Conservation (phyloP, 805 yeast genomes). For the Cyberlindnera veronae region DNA sequence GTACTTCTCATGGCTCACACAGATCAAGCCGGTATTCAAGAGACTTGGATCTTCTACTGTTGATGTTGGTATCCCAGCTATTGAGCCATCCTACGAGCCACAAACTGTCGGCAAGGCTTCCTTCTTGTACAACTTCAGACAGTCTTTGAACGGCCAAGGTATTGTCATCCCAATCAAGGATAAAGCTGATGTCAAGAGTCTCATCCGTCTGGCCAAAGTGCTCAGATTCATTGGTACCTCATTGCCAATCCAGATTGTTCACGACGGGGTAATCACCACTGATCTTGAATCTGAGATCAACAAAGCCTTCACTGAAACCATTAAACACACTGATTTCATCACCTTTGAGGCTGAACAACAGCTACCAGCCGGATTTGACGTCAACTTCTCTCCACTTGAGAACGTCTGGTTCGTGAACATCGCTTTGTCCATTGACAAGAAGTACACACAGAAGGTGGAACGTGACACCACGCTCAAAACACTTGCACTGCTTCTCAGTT, state of each 20-base stretch:
- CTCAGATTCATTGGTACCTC: conserved; percentile 32
- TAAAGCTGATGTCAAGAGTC: conserved; percentile 36
- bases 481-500: conserved; percentile 50
- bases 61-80: conserved; percentile 28
- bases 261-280: conserved; percentile 34
- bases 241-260: conserved; percentile 40
- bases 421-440: conserved; percentile 9
- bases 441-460: conserved; percentile 23
- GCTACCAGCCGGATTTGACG: conserved; percentile 11
- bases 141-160: conserved; percentile 41
- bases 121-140: conserved; percentile 29
- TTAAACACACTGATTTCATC: conserved; percentile 5
- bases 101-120: conserved; percentile 19
- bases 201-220: conserved; percentile 43
- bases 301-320: conserved; percentile 8
- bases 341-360: conserved; percentile 4
- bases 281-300: conserved; percentile 3
- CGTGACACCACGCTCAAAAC: conserved; percentile 40
- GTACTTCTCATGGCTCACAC: conserved; percentile 39
- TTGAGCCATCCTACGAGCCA: conserved; percentile 14
- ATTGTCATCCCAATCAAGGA: conserved; percentile 50
- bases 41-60: conserved; percentile 20
- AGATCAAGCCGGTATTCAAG: conserved; percentile 35
- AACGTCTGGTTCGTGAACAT: conserved; percentile 31
- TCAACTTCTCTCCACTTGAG: conserved; percentile 21